Conservation (phyloP, 2,329 filamentous ascomycete species). For the Colletotrichum eremochloae region DNA sequence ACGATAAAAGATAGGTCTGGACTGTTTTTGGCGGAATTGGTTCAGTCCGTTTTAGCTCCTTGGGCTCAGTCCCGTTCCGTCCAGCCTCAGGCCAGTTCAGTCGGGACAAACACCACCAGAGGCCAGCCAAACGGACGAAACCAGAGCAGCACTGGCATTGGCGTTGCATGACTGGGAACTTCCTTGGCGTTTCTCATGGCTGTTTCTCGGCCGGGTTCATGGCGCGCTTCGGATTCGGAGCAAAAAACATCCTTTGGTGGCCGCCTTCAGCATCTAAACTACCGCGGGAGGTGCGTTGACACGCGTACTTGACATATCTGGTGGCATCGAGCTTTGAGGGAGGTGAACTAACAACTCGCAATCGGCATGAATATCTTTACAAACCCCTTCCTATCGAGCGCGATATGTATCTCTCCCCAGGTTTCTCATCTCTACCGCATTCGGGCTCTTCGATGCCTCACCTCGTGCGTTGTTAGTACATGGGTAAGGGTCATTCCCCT, state of each 20-base stretch:
- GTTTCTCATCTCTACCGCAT: background rate
- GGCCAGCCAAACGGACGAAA: slow-evolving; percentile 17
- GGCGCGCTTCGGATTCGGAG: slow-evolving; percentile 22
- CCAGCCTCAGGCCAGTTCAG: slow-evolving; percentile 22
- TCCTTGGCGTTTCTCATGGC: background rate
- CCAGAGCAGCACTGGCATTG: background rate
- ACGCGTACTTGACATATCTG: background rate
- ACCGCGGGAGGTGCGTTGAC: background rate
- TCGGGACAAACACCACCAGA: slow-evolving; percentile 17
- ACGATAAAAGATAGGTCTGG: background rate
- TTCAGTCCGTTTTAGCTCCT: slow-evolving; percentile 1
- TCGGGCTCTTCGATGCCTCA: background rate
- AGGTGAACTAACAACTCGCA: background rate
- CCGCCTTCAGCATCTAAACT: background rate
- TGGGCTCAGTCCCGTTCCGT: slow-evolving; percentile 17
- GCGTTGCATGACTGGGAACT: background rate
- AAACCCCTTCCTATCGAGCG: background rate
- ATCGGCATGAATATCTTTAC: background rate
- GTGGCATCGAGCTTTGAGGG: background rate
- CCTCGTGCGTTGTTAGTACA: background rate
- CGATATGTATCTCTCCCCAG: background rate
- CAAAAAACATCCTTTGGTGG: background rate
- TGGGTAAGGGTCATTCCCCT: background rate
- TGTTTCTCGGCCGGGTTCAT: slow-evolving; percentile 29
- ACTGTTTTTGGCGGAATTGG: background rate